A percentile compares a stretch with the other conserved stretches of the same genome.
Conservation (phyloP, 1,139 yeast species). For the Sugiyamaella grinbergsii region DNA sequence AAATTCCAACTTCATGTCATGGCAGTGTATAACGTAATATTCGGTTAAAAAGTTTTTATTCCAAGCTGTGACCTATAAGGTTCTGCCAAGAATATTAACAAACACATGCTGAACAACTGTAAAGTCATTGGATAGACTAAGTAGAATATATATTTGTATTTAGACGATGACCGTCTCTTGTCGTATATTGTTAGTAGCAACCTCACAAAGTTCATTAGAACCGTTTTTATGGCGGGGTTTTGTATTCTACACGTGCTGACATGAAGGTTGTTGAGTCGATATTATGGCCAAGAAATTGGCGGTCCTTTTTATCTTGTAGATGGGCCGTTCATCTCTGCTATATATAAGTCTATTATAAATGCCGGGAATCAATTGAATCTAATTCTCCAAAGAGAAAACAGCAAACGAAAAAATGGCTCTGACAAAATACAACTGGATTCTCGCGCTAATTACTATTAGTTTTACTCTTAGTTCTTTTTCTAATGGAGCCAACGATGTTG, state of each 20-base stretch:
- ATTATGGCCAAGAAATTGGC: not conserved
- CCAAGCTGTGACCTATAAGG: not conserved
- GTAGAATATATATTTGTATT: too few species aligned
- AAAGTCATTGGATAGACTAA: not conserved
- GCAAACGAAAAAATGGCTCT: slow-evolving; percentile 37
- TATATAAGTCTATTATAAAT: too few species aligned
- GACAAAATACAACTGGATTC: slow-evolving; percentile 64
- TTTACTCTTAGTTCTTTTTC: slow-evolving; percentile 74
- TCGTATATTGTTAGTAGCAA: too few species aligned
- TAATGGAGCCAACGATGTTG: slow-evolving; percentile 83
- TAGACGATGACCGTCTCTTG: too few species aligned
- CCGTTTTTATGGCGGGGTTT: too few species aligned
- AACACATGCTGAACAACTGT: not conserved
- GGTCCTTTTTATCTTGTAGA: too few species aligned
- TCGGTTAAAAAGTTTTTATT: too few species aligned
- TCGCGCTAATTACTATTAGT: slow-evolving; percentile 71
- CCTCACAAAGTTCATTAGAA: not conserved
- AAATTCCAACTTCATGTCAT: too few species aligned
- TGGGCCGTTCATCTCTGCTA: too few species aligned
- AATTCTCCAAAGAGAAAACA: not conserved
- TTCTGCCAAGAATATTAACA: slow-evolving; percentile 2
- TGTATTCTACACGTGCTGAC: not conserved
- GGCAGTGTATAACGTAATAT: too few species aligned
- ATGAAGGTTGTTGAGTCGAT: not conserved
- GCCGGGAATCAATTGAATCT: too few species aligned